A percentile compares a stretch with the other conserved stretches of the same genome.
phyloP scores from a whole-genome alignment of 1,284 basidiomycete genomes.

The Schizophyllum commune region DNA sequence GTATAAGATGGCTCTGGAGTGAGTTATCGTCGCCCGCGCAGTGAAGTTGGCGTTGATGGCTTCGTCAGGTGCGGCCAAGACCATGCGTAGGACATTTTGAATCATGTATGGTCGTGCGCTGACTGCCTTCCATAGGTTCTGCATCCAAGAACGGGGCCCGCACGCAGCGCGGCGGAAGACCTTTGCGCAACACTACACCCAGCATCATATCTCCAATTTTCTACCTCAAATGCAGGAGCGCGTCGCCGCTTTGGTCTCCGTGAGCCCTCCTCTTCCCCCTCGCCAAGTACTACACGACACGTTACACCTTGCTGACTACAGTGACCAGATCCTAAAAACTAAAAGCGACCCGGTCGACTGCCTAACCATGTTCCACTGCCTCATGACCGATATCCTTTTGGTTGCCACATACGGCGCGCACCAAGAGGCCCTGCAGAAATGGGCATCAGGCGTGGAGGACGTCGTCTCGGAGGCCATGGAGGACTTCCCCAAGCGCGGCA shows the following conservation, averaged over 20 bases:
- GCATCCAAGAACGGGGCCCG: slow-evolving; percentile 56
- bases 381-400: background rate
- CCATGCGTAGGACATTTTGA: slow-evolving; percentile 48
- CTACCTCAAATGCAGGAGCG: slow-evolving; percentile 54
- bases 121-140: slow-evolving; percentile 43
- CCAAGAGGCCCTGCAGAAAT: background rate
- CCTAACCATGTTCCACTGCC: background rate
- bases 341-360: background rate
- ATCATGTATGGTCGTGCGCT: slow-evolving; percentile 27
- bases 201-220: slow-evolving; percentile 48
- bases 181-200: slow-evolving; percentile 59
- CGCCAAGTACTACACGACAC: background rate
- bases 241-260: background rate
- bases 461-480: background rate
- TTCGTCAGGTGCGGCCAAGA: slow-evolving; percentile 57
- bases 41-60: too few species aligned
- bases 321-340: background rate
- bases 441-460: background rate
- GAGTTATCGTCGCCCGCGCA: too few species aligned
- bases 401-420: background rate
- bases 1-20: slow-evolving; percentile 40
- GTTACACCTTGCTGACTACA: background rate
- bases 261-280: background rate
- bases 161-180: slow-evolving; percentile 60
- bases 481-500: background rate